phyloP scores from a whole-genome alignment of 129 eudicot genomes.

The Mikania micrantha region DNA sequence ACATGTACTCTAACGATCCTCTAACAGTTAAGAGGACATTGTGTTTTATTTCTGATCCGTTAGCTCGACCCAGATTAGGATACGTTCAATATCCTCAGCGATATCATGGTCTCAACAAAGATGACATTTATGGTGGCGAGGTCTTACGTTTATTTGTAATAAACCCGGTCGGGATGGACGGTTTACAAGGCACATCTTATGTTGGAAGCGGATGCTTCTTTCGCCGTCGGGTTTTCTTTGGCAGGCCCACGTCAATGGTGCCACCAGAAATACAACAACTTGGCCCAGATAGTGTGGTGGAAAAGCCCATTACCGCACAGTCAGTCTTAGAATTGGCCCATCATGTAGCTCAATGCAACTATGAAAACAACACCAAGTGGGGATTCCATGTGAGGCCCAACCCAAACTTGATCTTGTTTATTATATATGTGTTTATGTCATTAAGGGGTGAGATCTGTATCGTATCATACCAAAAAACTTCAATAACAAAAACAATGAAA shows the following conservation, averaged over 20 bases:
- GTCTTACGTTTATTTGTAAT: conserved; percentile 34
- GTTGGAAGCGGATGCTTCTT: conserved; percentile 79
- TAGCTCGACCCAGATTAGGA: conserved; percentile 35
- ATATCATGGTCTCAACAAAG: conserved; percentile 57
- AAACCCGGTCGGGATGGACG: conserved; percentile 67
- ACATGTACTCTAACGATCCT: conserved; percentile 86
- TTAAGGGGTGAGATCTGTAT: too few species aligned
- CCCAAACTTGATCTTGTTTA: background rate
- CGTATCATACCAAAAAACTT: too few species aligned
- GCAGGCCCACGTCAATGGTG: conserved; percentile 42
- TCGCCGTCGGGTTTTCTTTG: conserved; percentile 59
- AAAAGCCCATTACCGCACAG: conserved; percentile 28
- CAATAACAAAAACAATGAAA: too few species aligned
- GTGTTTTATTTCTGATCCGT: conserved; percentile 49
- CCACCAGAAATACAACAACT: conserved; percentile 40
- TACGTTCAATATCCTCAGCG: conserved; percentile 73
- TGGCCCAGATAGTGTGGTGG: conserved; percentile 33
- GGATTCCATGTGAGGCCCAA: conserved; percentile 49
- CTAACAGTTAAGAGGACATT: conserved; percentile 42
- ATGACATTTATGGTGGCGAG: conserved; percentile 67
- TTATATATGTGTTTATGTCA: background rate
- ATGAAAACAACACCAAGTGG: conserved; percentile 57
- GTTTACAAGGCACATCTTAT: conserved; percentile 65
- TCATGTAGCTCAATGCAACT: conserved; percentile 47
- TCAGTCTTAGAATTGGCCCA: conserved; percentile 38